phyloP scores from a whole-genome alignment of 2,329 filamentous ascomycete genomes.

The Talaromyces sp. region DNA sequence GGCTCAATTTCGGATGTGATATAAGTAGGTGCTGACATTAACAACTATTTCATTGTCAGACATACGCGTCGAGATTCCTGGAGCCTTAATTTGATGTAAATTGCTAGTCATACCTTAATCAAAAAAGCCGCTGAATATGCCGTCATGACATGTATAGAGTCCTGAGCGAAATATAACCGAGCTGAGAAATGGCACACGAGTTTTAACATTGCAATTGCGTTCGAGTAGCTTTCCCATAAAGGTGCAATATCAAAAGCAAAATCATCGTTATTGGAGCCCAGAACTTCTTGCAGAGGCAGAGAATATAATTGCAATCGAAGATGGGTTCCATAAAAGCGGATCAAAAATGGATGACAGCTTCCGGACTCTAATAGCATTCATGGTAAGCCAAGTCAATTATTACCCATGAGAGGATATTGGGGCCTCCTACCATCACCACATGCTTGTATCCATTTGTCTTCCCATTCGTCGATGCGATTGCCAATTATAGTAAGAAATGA shows the following conservation, averaged over 20 bases:
- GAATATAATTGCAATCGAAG: slow-evolving; percentile 38
- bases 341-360: slow-evolving; percentile 35
- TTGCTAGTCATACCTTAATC: slow-evolving; percentile 25
- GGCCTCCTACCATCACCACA: not conserved
- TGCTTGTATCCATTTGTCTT: slow-evolving; percentile 6
- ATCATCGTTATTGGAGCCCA: slow-evolving; percentile 23
- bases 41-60: not conserved
- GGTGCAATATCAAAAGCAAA: slow-evolving; percentile 23
- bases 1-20: not conserved
- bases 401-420: not conserved
- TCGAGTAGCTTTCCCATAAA: slow-evolving; percentile 20
- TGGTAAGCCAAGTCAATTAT: not conserved
- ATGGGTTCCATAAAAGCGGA: slow-evolving; percentile 40
- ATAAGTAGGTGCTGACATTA: slow-evolving; percentile 5
- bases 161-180: slow-evolving; percentile 39
- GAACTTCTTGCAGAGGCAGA: slow-evolving; percentile 31
- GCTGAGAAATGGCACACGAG: slow-evolving; percentile 29
- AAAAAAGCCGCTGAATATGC: slow-evolving; percentile 41
- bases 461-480: slow-evolving; percentile 16
- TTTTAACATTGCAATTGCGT: slow-evolving; percentile 32
- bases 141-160: slow-evolving; percentile 43
- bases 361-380: slow-evolving; percentile 13
- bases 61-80: not conserved
- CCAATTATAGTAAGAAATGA: slow-evolving; percentile 10
- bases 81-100: not conserved